Evolutionary conservation across 2,329 filamentous ascomycete genomes (phyloP), one percentile per base, ranked within the genome.

Genomic region (Penicillium expansum): DNA sequence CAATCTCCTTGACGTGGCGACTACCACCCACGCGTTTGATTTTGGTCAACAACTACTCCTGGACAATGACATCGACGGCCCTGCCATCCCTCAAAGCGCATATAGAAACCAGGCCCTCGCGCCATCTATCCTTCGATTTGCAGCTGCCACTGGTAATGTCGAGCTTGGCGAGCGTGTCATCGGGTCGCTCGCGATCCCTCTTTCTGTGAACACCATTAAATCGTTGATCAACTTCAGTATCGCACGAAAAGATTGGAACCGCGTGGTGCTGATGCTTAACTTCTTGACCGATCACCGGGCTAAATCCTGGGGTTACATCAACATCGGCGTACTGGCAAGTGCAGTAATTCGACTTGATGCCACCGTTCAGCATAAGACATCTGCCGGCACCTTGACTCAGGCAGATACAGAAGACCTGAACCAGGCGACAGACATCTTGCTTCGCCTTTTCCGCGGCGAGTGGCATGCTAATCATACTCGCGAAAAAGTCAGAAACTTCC

Each of bases 41-140:
- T 73, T 86, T 52, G 83, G 80, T 4, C 74, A 77, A 32, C 84
- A 80, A 78, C 69, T 86, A 13, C 69, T 86, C 1, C 77, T 79
- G 53, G 79, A 78, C 0, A 64, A 76, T 10, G 82, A 83, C 60
- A 61, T 82, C 14, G 82, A 85, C 61, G 82, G 81, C 0, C 81
- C 82, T n/a, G 58, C 81, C 3, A 82, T 86, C 24, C 70, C 76
- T 22, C 62, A 67, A 13, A 64, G 67, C 20, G 60, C 77, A 27
- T 85, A 83, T 61, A 65, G 65, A 3, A 71, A 83, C 58, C 76
- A 76, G 30, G 71, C 72, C 47, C 71, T 86, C 24, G 76, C 79
- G 3, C 78, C 83, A 13, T 77, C 82, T 0, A 71, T 86, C 29
- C 74, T 85, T 33, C 78, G 80, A 18, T 85, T 83, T 62, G 83